These are phyloP conservation scores for Penicillium atrosanguineum DNA, from an alignment of 495 filamentous ascomycete species.

Conservation along the genomic window DNA sequence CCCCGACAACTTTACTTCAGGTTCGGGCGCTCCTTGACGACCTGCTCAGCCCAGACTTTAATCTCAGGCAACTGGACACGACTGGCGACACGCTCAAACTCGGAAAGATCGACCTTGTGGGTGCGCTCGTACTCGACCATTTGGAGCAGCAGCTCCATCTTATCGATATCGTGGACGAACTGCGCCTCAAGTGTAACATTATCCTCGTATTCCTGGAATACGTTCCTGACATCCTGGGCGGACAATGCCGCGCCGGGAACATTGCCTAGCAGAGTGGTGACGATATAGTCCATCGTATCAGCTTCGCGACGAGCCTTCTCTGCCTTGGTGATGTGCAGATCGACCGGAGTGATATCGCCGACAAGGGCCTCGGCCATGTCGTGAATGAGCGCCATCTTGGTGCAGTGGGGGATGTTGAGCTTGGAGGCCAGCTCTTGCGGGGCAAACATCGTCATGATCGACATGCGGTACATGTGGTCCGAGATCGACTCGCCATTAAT, in stretches of 20 bases:
- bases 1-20: slow-evolving; percentile 22
- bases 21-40: slow-evolving; percentile 70
- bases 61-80: slow-evolving; percentile 73
- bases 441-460: slow-evolving; percentile 91
- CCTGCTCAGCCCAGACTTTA: slow-evolving; percentile 71
- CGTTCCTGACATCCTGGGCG: slow-evolving; percentile 63
- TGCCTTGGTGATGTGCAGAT: slow-evolving; percentile 51
- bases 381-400: slow-evolving; percentile 90
- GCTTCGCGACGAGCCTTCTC: slow-evolving; percentile 88
- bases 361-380: slow-evolving; percentile 97
- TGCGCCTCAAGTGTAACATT: slow-evolving; percentile 74
- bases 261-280: slow-evolving; percentile 64
- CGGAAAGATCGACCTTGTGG: slow-evolving; percentile 68
- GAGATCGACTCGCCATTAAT: slow-evolving; percentile 83
- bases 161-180: slow-evolving; percentile 96
- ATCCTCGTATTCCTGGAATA: slow-evolving; percentile 95
- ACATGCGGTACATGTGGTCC: slow-evolving; percentile 99
- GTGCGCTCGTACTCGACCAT: slow-evolving; percentile 95
- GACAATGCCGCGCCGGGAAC: slow-evolving; percentile 62
- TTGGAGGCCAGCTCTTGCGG: slow-evolving; percentile 65
- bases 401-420: slow-evolving; percentile 79
- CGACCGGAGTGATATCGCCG: slow-evolving; percentile 92
- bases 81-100: slow-evolving; percentile 76
- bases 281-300: slow-evolving; percentile 87
- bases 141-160: slow-evolving; percentile 90